Evolutionary conservation across 164 flowering plant species (phyloP).

Genomic region (Hamamelis virginiana): DNA sequence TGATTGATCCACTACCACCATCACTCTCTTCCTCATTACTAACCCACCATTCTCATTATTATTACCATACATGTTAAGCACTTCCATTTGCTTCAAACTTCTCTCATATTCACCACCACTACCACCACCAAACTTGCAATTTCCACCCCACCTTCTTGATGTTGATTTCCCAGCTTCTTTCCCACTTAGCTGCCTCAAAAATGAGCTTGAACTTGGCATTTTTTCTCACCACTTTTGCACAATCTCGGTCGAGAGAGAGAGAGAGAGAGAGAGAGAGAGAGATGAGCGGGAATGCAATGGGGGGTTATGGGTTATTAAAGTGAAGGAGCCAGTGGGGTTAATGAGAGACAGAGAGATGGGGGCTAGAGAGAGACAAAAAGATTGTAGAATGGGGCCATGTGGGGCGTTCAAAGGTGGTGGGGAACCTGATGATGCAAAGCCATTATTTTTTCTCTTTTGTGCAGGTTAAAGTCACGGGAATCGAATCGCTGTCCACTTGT

Average conservation of each 20-base stretch:
- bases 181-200: constrained; percentile 66
- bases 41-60: constrained; percentile 29
- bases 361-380: constrained; percentile 5
- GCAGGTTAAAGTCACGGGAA: constrained; percentile 39
- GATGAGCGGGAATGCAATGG: not conserved
- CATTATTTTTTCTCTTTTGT: too few species aligned
- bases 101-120: constrained; percentile 16
- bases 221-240: not conserved
- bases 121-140: constrained; percentile 4
- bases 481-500: constrained; percentile 21
- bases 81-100: constrained; percentile 54
- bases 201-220: constrained; percentile 54
- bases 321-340: not conserved
- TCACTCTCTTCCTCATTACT: constrained; percentile 72
- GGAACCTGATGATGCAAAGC: constrained; percentile 8
- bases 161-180: constrained; percentile 63
- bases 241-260: not conserved
- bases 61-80: constrained; percentile 26
- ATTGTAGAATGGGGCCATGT: not conserved
- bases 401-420: not conserved
- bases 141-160: constrained; percentile 63
- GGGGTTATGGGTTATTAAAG: not conserved
- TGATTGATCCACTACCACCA: constrained; percentile 75
- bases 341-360: constrained; percentile 1
- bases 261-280: constrained; percentile 9